phyloP scores from a whole-genome alignment of 768 basidiomycete genomes.

The Podaxis sp. region DNA sequence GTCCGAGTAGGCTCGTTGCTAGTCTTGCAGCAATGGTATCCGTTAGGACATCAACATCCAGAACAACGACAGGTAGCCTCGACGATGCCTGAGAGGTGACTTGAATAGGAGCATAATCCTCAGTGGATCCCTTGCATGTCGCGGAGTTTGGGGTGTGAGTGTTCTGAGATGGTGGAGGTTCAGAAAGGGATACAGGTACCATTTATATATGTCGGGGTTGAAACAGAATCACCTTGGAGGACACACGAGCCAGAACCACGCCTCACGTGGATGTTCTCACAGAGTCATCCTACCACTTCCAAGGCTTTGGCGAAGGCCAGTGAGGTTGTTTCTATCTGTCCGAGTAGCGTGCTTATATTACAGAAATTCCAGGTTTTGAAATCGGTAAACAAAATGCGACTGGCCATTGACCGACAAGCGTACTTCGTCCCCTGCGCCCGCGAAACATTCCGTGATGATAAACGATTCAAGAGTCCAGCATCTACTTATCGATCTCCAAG shows the following conservation, averaged over 20 bases:
- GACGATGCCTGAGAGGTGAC: neutral
- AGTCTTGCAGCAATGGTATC: constrained; percentile 61
- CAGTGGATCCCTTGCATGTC: neutral
- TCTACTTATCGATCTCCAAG: too few relatives aligned
- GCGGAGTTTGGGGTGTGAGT: too few relatives aligned
- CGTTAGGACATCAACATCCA: constrained; percentile 50
- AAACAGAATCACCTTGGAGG: neutral
- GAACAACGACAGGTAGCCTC: constrained; percentile 30
- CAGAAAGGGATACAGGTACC: neutral
- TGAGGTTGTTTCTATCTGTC: constrained; percentile 20
- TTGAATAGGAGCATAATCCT: neutral
- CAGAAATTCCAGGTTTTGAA: constrained; percentile 25
- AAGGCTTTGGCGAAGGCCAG: neutral
- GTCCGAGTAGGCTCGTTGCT: constrained; percentile 57
- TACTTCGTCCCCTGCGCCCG: constrained; percentile 27
- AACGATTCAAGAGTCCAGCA: neutral
- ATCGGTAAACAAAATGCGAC: constrained; percentile 19
- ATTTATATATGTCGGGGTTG: neutral
- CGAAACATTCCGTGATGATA: constrained; percentile 33
- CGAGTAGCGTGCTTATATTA: constrained; percentile 17
- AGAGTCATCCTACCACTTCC: neutral
- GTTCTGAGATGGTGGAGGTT: neutral
- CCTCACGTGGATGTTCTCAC: neutral
- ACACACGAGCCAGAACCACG: neutral
- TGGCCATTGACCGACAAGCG: constrained; percentile 22